Percentiles rank a stretch among this genome's conserved stretches.
phyloP scores from a whole-genome alignment of 768 basidiomycete species.

The Boletus coccyginus region DNA sequence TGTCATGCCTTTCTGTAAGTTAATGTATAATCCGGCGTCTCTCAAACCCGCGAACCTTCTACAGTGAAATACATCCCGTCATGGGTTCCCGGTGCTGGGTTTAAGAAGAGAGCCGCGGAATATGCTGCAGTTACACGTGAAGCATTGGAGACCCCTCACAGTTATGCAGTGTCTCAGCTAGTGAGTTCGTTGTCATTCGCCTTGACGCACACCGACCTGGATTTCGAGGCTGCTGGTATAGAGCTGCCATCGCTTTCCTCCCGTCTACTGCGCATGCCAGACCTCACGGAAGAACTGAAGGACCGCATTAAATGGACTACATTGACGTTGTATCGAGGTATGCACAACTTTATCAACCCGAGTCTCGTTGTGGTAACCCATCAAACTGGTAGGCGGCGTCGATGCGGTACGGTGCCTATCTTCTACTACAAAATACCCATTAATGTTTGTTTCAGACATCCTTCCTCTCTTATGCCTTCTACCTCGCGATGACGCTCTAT shows the following conservation, averaged over 20 bases:
- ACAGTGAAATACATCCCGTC: slow-evolving; percentile 23
- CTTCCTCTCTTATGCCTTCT: slow-evolving; percentile 12
- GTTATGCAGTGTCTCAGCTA: slow-evolving; percentile 6
- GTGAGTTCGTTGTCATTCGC: slow-evolving; percentile 1
- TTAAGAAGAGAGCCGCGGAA: slow-evolving; percentile 9
- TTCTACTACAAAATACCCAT: not conserved
- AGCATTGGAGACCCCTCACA: slow-evolving; percentile 8
- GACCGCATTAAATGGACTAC: slow-evolving; percentile 19
- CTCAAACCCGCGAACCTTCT: not conserved
- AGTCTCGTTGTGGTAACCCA: not conserved
- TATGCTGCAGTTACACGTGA: slow-evolving; percentile 3
- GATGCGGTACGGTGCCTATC: slow-evolving; percentile 31
- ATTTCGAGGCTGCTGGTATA: slow-evolving; percentile 13
- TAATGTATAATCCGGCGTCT: not conserved
- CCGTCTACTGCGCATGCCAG: slow-evolving; percentile 5
- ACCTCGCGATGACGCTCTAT: slow-evolving; percentile 29
- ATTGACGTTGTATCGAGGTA: slow-evolving; percentile 13
- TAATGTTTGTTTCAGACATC: slow-evolving; percentile 6
- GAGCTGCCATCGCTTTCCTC: slow-evolving; percentile 15
- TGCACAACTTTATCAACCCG: not conserved
- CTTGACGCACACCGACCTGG: not conserved
- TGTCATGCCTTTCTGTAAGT: slow-evolving; percentile 14
- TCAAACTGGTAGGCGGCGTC: slow-evolving; percentile 15
- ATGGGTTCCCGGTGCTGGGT: slow-evolving; percentile 17
- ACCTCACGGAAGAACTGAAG: slow-evolving; percentile 9